Percentiles rank a stretch among this genome's conserved stretches.
Conservation (phyloP, 176 grass and related monocot species). For the Areca catechu region DNA sequence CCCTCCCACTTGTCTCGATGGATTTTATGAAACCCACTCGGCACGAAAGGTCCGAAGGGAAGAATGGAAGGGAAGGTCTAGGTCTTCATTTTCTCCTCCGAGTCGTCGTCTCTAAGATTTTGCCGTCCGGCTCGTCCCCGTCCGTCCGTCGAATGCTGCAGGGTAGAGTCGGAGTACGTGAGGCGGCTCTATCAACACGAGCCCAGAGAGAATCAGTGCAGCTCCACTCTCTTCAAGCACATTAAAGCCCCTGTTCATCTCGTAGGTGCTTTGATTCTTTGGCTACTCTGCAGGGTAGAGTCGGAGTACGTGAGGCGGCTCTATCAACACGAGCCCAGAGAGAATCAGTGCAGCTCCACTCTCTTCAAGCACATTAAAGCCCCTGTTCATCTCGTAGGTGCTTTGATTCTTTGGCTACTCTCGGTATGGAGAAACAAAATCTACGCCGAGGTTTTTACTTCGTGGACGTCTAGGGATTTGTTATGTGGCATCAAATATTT, state of each 20-base stretch:
- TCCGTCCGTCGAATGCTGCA: not conserved
- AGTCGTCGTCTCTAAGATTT: too few species aligned
- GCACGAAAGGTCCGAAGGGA: too few species aligned
- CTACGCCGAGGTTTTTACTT: too few species aligned
- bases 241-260: slow-evolving; percentile 78
- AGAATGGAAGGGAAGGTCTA: too few species aligned
- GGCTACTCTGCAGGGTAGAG: slow-evolving; percentile 21
- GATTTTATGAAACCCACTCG: too few species aligned
- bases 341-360: slow-evolving; percentile 69
- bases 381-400: slow-evolving; percentile 67
- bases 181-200: slow-evolving; percentile 58
- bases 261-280: slow-evolving; percentile 34
- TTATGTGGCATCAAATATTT: too few species aligned
- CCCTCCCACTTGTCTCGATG: too few species aligned
- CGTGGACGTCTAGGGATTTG: too few species aligned
- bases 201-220: slow-evolving; percentile 66
- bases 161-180: slow-evolving; percentile 39
- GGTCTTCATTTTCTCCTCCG: too few species aligned
- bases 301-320: slow-evolving; percentile 50
- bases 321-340: slow-evolving; percentile 45
- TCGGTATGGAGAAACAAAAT: too few species aligned
- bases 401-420: too few species aligned
- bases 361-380: slow-evolving; percentile 75
- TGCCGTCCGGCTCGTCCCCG: too few species aligned
- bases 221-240: slow-evolving; percentile 56